Evolutionary conservation across 345 rosid species (phyloP).

Genomic region (Ailanthus altissimus): DNA sequence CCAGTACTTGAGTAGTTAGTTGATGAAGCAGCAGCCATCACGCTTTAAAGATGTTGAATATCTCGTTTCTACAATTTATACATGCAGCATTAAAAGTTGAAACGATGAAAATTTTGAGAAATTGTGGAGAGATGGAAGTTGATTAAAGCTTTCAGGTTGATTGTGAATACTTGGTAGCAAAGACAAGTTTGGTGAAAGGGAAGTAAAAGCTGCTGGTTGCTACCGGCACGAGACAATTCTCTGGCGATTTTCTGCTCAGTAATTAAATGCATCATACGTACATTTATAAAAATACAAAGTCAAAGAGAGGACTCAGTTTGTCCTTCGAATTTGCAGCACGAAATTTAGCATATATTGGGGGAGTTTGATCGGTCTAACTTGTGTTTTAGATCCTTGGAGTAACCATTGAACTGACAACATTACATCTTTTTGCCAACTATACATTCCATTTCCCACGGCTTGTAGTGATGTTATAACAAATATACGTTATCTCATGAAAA

Average conservation of each 20-base stretch:
- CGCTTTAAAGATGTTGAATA: background rate
- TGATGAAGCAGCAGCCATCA: conserved; percentile 15
- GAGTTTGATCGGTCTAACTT: too few species aligned
- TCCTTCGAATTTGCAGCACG: background rate
- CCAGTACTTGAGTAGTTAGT: background rate
- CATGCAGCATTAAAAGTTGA: background rate
- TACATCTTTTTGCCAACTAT: too few species aligned
- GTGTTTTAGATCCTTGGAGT: too few species aligned
- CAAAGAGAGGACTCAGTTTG: background rate
- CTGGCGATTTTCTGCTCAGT: background rate
- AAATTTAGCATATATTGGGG: background rate
- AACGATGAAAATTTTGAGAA: background rate
- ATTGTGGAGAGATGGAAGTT: background rate
- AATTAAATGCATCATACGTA: conserved; percentile 3
- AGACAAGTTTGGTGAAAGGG: background rate
- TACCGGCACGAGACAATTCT: background rate
- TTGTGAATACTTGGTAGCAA: too few species aligned
- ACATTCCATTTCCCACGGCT: too few species aligned
- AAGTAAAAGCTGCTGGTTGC: background rate
- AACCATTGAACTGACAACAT: too few species aligned
- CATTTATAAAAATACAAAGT: background rate
- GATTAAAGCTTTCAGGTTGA: too few species aligned
- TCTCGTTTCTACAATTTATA: background rate
- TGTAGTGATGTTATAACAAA: too few species aligned
- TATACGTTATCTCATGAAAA: too few species aligned